Evolutionary conservation across 2,329 filamentous ascomycete species (phyloP).

Genomic region (Rhynchosporium secalis): DNA sequence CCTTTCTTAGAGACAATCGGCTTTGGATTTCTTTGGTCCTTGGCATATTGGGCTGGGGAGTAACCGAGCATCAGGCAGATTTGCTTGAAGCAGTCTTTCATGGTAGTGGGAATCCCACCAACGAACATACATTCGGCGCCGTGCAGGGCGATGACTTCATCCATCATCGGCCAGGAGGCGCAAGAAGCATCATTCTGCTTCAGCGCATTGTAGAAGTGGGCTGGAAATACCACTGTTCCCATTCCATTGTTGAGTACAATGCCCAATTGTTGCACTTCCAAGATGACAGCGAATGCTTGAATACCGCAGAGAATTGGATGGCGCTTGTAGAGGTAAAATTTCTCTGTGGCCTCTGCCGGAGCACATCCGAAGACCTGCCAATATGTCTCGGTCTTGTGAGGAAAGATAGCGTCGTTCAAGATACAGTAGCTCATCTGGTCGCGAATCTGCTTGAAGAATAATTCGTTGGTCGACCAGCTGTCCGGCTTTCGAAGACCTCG

Average conservation of each 20-base stretch:
- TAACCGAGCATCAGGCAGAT: conserved; percentile 13
- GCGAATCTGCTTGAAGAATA: not conserved
- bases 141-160: conserved; percentile 14
- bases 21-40: not conserved
- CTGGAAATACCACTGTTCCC: conserved; percentile 17
- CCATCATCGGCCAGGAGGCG: conserved; percentile 19
- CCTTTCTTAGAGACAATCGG: conserved; percentile 14
- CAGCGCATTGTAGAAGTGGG: conserved; percentile 22
- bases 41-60: conserved; percentile 12
- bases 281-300: conserved; percentile 10
- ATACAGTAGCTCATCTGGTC: not conserved
- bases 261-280: not conserved
- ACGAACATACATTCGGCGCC: conserved; percentile 19
- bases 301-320: conserved; percentile 25
- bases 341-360: conserved; percentile 5
- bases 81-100: conserved; percentile 17
- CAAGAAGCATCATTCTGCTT: not conserved
- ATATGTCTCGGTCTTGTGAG: not conserved
- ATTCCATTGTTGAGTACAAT: not conserved
- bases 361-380: not conserved
- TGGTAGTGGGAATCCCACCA: conserved; percentile 5
- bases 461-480: conserved; percentile 12
- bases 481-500: not conserved
- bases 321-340: conserved; percentile 20
- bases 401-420: conserved; percentile 8